Base-by-base conservation (phyloP, 768 basidiomycete species). In the Podaxis sp. region DNA sequence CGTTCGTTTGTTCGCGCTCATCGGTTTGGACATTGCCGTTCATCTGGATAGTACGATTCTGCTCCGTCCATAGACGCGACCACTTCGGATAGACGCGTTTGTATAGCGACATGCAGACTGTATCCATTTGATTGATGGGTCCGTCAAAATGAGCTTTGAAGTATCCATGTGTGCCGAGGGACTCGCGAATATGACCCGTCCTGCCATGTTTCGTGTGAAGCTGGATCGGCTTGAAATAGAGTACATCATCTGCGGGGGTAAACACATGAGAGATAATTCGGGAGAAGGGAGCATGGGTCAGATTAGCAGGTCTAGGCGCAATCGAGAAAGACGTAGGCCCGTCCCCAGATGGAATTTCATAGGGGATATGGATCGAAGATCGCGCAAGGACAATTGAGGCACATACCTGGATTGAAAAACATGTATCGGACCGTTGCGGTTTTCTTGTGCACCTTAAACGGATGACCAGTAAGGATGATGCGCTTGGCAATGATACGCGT, bases 371-470 rank as follows among this genome's bases (percentile, higher is more conserved):
- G 43, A 22, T 29, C 29, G 63, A 67, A 65, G 36, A 61, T 47
- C 65, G 29, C 36, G 37, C 55, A 51, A 62, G 59, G 27, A 55
- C 53, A 33, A 51, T n/a, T 53, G 24, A 36, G 43, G 61, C 61
- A 64, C 81, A 33, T 66, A 91, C 90, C 90, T 43, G 88, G 68
- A 74, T 96, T 90, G 83, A 99, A 98, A 79, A 98, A 98, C 93
- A 99, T 93, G 79, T 98, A 98, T 59, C 96, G 89, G 68, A 99
- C 88, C 5, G 96, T 98, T 2, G 96, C 96, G 4, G 93, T 94
- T 80, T 94, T 95, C 72, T 94, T 94, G 82, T 98, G 96, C 1
- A 98, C 88, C 70, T 95, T 96, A 85, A 94, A 92, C 0, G 96
- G 96, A 75, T 97, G 95, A 0, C 96, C 96, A 2, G 96, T 95